Base-by-base conservation (phyloP, 805 yeast species). In the Ogataea nitratoaversa region DNA sequence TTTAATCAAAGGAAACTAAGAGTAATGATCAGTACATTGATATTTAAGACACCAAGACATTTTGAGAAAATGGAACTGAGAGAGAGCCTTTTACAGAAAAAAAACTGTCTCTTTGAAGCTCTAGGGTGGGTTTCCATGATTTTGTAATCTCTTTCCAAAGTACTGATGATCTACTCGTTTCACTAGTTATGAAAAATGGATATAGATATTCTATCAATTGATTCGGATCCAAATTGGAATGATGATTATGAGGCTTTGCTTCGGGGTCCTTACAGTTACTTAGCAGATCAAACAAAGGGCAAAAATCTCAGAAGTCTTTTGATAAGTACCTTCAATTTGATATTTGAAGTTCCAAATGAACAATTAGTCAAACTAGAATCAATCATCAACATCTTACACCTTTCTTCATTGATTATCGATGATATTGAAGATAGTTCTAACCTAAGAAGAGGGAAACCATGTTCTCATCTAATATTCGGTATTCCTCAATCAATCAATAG, bases 391-490 rank as follows among this genome's bases (percentile, higher is more conserved):
- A 71, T 73, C 32, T 60, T 84, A 22, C 93, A 84, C 57, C 71
- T 76, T 4, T 76, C 89, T 0, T 79, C 88, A 9, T 59, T 84
- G 42, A 62, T 84, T 38, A 77, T 90, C 30, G 98, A 90, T 60
- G 98, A 90, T 54, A 84, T 90, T 20, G 98, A 90, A 56, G 98
- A 90, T 58, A 68, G 63, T 30, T 83, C 95, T 0, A 63, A 62
- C 17, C 64, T 78, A 33, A 68, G 98, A 48, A 61, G 98, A 30
- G 96, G 96, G 1, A 60, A 67, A 27, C 88, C 89, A 1, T 79
- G 86, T 4, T 85, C 96, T 0, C 96, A 90, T 59, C 61, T 75
- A 36, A 70, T 82, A 14, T 90, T 66, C 57, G 98, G 98, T 0
- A 60, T 72, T 0, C 88, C 96, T 0, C 76, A 78, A 53, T 84